Conservation (phyloP, 768 basidiomycete species). For the Lactarius sp. region DNA sequence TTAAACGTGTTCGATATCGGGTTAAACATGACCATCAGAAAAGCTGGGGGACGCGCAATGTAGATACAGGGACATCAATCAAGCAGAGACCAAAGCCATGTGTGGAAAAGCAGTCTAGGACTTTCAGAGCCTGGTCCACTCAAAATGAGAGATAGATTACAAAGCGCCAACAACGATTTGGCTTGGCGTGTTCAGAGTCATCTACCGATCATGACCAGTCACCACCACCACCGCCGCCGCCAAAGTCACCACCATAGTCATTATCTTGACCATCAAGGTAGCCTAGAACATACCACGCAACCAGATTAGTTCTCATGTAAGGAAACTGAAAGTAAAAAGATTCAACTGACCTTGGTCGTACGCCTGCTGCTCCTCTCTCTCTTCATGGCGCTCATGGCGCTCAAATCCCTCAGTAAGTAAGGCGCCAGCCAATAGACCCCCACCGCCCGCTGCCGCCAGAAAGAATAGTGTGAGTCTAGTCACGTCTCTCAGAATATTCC, state of each 20-base stretch:
- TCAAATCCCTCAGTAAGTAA: conserved; percentile 51
- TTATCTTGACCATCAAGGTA: conserved; percentile 29
- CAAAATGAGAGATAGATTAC: neutral
- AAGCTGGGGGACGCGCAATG: neutral
- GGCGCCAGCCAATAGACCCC: conserved; percentile 60
- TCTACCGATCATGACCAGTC: conserved; percentile 14
- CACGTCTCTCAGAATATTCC: neutral
- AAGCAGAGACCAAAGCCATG: conserved; percentile 3
- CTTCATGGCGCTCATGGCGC: conserved; percentile 37
- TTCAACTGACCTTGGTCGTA: conserved; percentile 36
- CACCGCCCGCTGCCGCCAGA: conserved; percentile 42
- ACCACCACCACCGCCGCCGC: conserved; percentile 27
- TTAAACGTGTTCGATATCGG: conserved; percentile 3
- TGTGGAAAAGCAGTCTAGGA: conserved; percentile 2
- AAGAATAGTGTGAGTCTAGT: neutral
- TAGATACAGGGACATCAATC: conserved; percentile 2
- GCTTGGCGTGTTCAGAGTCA: neutral
- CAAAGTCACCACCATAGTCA: conserved; percentile 10
- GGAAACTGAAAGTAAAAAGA: neutral
- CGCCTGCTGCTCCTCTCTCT: conserved; percentile 31
- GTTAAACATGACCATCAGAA: conserved; percentile 6
- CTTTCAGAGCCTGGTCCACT: neutral
- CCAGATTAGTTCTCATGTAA: conserved; percentile 17
- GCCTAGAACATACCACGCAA: conserved; percentile 28
- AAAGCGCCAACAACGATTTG: neutral